phyloP scores from a whole-genome alignment of 2,329 filamentous ascomycete genomes.

The Rhexocercosporidium sp. region DNA sequence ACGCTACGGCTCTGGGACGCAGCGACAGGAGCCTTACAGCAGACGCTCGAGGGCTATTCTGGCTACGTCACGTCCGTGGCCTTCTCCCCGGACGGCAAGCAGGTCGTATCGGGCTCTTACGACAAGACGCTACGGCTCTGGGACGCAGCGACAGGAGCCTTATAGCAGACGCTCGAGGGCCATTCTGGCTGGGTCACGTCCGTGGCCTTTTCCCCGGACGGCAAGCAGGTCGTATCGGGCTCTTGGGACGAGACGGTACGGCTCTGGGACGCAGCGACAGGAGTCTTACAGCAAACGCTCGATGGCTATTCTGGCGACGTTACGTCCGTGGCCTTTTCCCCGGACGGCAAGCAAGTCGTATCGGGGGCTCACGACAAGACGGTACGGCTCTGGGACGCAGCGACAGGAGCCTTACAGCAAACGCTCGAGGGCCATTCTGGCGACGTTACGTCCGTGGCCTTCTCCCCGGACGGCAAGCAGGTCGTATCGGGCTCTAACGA shows the following conservation, averaged over 20 bases:
- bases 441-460: too few relatives aligned
- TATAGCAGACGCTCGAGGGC: too few relatives aligned
- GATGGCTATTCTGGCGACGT: neutral
- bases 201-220: too few relatives aligned
- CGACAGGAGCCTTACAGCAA: too few relatives aligned
- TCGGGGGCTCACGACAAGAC: too few relatives aligned
- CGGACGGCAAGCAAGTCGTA: neutral
- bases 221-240: too few relatives aligned
- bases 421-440: too few relatives aligned
- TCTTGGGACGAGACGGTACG: neutral
- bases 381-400: too few relatives aligned
- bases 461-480: too few relatives aligned
- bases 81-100: neutral
- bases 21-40: neutral
- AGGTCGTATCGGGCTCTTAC: neutral
- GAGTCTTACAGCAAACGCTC: neutral
- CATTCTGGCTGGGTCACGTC: too few relatives aligned
- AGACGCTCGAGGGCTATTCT: conserved; percentile 14
- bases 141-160: conserved; percentile 3
- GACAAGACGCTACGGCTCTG: neutral
- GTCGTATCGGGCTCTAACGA: too few relatives aligned
- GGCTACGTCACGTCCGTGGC: neutral
- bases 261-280: neutral
- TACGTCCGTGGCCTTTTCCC: neutral
- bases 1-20: too few relatives aligned